These are phyloP conservation scores for Scalesia atractyloides DNA, from an alignment of 129 eudicot species.

Conservation along the genomic window DNA sequence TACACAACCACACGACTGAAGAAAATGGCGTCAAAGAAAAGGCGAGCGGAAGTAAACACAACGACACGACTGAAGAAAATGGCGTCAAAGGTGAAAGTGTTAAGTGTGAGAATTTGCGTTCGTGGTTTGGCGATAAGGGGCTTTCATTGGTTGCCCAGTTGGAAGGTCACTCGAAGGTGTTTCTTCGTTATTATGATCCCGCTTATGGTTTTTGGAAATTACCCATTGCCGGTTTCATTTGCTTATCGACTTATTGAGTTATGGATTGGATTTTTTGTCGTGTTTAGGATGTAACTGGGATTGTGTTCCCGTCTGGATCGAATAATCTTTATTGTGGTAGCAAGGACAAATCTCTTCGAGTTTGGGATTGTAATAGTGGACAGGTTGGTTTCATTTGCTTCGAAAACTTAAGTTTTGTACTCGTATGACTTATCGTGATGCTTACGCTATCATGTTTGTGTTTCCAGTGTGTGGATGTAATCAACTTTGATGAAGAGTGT, in stretches of 20 bases:
- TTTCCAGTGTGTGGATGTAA: conserved; percentile 47
- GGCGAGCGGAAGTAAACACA: too few relatives aligned
- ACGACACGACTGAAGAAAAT: background rate
- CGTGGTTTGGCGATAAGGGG: conserved; percentile 54
- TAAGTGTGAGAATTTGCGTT: conserved; percentile 45
- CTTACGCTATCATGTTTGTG: background rate
- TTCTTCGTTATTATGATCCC: too few relatives aligned
- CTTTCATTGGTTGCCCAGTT: conserved; percentile 55
- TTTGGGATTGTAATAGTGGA: conserved; percentile 78
- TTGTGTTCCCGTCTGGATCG: conserved; percentile 56
- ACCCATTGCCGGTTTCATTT: too few relatives aligned
- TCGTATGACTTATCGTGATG: background rate
- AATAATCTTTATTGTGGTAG: conserved; percentile 52
- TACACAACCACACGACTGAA: background rate
- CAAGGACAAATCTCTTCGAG: conserved; percentile 56
- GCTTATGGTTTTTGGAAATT: too few relatives aligned
- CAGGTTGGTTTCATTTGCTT: conserved; percentile 42
- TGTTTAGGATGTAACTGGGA: conserved; percentile 54
- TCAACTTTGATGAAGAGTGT: conserved; percentile 43
- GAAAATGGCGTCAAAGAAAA: conserved; percentile 6
- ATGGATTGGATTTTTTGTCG: background rate
- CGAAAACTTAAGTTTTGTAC: background rate
- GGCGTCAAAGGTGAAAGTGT: conserved; percentile 10
- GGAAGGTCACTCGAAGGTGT: conserved; percentile 65
- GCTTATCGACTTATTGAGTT: too few relatives aligned